Evolutionary conservation across 768 basidiomycete genomes (phyloP).

Genomic region (Mycena crocata): DNA sequence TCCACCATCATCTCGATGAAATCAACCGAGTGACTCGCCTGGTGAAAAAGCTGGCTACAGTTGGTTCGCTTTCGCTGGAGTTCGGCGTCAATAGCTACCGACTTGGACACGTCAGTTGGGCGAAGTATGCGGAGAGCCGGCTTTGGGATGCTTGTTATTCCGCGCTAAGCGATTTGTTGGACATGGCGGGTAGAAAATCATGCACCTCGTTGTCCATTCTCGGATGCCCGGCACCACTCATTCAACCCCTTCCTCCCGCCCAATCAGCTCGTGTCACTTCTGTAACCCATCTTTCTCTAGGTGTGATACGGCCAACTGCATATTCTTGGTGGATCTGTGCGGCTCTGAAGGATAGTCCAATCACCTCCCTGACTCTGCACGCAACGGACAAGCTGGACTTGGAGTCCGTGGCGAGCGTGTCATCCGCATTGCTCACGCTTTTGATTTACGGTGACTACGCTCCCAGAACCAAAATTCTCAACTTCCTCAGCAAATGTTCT

Average conservation of each 20-base stretch:
- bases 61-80: constrained; percentile 2
- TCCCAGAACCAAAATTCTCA: not conserved
- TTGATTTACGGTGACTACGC: not conserved
- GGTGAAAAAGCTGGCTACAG: not conserved
- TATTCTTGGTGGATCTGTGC: constrained; percentile 4
- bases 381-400: not conserved
- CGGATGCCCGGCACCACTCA: not conserved
- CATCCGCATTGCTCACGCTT: not conserved
- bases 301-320: not conserved
- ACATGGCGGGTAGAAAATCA: not conserved
- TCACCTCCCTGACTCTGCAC: not conserved
- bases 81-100: not conserved
- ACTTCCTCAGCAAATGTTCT: not conserved
- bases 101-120: too few species aligned
- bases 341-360: not conserved
- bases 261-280: not conserved
- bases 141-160: not conserved
- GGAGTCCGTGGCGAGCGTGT: not conserved
- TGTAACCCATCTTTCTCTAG: not conserved
- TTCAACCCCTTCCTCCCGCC: not conserved
- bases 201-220: constrained; percentile 5
- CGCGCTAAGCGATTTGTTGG: constrained; percentile 2
- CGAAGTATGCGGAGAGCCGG: not conserved
- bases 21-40: constrained; percentile 6
- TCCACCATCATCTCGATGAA: not conserved